Percentiles rank a stretch among this genome's conserved stretches.
These are phyloP conservation scores for Aspergillus intermedius DNA, from an alignment of 2,329 filamentous ascomycete species.

Conservation along the genomic window DNA sequence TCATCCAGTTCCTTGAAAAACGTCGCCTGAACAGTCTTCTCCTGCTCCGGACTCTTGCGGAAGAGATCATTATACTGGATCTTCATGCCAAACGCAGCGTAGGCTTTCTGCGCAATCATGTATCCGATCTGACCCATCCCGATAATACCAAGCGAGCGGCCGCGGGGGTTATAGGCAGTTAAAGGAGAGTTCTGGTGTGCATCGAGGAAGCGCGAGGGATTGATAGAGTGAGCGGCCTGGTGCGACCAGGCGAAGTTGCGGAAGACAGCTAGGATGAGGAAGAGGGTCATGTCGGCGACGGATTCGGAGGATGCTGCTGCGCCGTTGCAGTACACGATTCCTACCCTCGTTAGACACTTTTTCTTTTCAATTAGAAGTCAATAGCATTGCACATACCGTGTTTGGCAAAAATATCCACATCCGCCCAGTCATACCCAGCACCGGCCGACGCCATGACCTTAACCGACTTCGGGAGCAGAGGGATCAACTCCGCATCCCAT, in stretches of 20 bases:
- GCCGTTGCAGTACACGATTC: conserved; percentile 59
- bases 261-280: conserved; percentile 63
- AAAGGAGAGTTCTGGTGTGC: conserved; percentile 57
- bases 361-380: conserved; percentile 1
- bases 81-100: conserved; percentile 58
- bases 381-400: conserved; percentile 40
- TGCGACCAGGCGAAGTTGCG: conserved; percentile 61
- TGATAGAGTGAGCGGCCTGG: conserved; percentile 46
- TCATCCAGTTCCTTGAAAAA: conserved; percentile 40
- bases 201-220: conserved; percentile 45
- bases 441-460: conserved; percentile 55
- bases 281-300: conserved; percentile 65
- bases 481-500: conserved; percentile 55
- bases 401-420: conserved; percentile 54
- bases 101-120: conserved; percentile 54
- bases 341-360: conserved; percentile 11
- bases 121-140: conserved; percentile 63
- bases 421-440: conserved; percentile 59
- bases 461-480: conserved; percentile 47
- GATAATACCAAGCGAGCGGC: conserved; percentile 58
- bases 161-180: conserved; percentile 57
- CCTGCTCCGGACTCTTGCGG: conserved; percentile 31
- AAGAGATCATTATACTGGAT: conserved; percentile 52
- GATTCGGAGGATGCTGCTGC: conserved; percentile 64
- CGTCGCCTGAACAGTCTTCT: conserved; percentile 33